A percentile compares a stretch with the other conserved stretches of the same genome.
These are phyloP conservation scores for Saccharomyces paradoxus DNA, from an alignment of 805 yeast species.

Conservation along the genomic window DNA sequence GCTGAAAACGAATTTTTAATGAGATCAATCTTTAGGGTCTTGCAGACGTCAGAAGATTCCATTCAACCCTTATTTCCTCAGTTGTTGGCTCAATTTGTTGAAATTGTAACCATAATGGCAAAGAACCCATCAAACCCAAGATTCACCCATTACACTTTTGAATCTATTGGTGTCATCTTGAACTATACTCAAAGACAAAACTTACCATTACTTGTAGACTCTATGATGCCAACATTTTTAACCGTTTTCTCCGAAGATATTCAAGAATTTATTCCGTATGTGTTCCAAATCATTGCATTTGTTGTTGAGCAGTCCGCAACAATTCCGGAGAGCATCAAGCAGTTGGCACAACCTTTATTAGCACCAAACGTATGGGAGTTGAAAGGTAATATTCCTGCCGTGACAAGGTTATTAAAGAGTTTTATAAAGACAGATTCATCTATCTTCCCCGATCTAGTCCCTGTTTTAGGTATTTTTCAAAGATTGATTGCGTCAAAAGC, in stretches of 20 bases:
- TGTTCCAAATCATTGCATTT: constrained; percentile 81
- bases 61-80: constrained; percentile 41
- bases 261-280: constrained; percentile 89
- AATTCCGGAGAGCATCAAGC: constrained; percentile 58
- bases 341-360: constrained; percentile 69
- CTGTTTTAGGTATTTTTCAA: constrained; percentile 93
- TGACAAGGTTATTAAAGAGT: constrained; percentile 68
- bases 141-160: constrained; percentile 85
- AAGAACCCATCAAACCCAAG: constrained; percentile 93
- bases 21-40: constrained; percentile 78
- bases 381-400: constrained; percentile 88
- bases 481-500: constrained; percentile 77
- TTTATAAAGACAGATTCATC: constrained; percentile 39
- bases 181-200: constrained; percentile 38
- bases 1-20: constrained; percentile 93
- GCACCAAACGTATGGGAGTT: constrained; percentile 93
- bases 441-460: constrained; percentile 46
- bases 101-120: constrained; percentile 61
- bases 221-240: constrained; percentile 61
- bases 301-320: constrained; percentile 48
- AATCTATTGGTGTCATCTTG: constrained; percentile 70
- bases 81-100: constrained; percentile 53
- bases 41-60: constrained; percentile 62
- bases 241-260: constrained; percentile 71
- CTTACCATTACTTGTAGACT: constrained; percentile 27